Evolutionary conservation across 495 filamentous ascomycete species (phyloP), one percentile per base, ranked within the genome.

Genomic region (Lophiotrema nucula): DNA sequence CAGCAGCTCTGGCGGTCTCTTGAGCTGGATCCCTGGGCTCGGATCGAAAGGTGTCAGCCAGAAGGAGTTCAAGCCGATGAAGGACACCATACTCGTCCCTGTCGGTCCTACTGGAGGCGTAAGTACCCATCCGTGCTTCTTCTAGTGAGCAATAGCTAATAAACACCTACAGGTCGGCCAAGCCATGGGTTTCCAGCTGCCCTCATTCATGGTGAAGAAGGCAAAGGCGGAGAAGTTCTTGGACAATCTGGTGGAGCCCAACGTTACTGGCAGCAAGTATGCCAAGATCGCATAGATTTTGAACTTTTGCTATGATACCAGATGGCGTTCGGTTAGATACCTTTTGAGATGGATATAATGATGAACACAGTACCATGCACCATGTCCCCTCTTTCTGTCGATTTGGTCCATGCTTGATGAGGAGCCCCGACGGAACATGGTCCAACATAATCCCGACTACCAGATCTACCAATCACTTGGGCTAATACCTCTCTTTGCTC

Each of bases 61-160:
- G 50, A 44, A 51, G 24, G 59, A 49, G 35, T 72, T 64, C 61
- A 59, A 62, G 18, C 35, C 26, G 10, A 69, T 69, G 33, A 50
- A 58, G 22, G 72, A 73, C 44, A 67, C 67, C 45, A 65, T 70
- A 52, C 38, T 79, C 33, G 79, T 85, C 37, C 81, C 83, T 0
- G 74, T 84, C 56, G 83, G 82, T 0, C 60, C 58, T 23, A 74
- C 65, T 26, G 74, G 71, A 25, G 81, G 80, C 33, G 79, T n/a
- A n/a, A n/a, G n/a, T n/a, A n/a, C n/a, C n/a, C n/a, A n/a, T n/a
- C n/a, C n/a, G n/a, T n/a, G n/a, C n/a, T n/a, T n/a, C n/a, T n/a
- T n/a, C n/a, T n/a, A n/a, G n/a, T n/a, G n/a, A n/a, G n/a, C n/a
- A n/a, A n/a, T n/a, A n/a, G n/a, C n/a, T n/a, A n/a, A n/a, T n/a